These are phyloP conservation scores for Narthecium ossifragum DNA, from an alignment of 106 monocot species.

Conservation along the genomic window DNA sequence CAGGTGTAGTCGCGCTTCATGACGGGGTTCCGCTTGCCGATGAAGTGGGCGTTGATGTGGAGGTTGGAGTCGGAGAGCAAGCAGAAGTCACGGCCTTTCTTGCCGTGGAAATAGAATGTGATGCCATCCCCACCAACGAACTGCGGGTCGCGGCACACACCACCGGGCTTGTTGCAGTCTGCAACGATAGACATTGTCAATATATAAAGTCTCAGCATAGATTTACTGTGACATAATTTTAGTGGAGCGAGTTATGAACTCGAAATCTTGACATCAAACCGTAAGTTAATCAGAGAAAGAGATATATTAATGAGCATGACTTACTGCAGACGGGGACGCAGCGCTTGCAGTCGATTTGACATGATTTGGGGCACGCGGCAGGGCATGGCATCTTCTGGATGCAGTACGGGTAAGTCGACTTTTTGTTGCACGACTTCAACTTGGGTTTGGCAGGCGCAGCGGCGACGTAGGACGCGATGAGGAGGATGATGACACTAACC, in stretches of 20 bases:
- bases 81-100: constrained; percentile 42
- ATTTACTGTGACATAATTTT: too few relatives aligned
- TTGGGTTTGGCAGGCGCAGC: too few relatives aligned
- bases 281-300: too few relatives aligned
- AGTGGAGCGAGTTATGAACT: neutral
- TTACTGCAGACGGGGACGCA: constrained; percentile 16
- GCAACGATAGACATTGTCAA: neutral
- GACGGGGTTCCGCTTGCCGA: constrained; percentile 28
- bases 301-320: neutral
- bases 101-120: constrained; percentile 52
- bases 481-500: too few relatives aligned
- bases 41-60: constrained; percentile 72
- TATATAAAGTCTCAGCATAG: too few relatives aligned
- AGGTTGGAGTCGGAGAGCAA: constrained; percentile 41
- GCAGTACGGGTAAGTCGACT: neutral
- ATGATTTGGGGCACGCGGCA: neutral
- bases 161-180: constrained; percentile 23
- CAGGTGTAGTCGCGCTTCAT: constrained; percentile 58
- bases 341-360: constrained; percentile 14
- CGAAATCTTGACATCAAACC: too few relatives aligned
- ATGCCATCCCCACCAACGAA: constrained; percentile 51
- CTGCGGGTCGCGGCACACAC: constrained; percentile 34
- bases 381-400: constrained; percentile 3
- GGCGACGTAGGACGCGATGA: too few relatives aligned
- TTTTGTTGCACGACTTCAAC: neutral